Evolutionary conservation across 2,329 filamentous ascomycete genomes (phyloP).

Genomic region (Zelopaecilomyces penicillatus): DNA sequence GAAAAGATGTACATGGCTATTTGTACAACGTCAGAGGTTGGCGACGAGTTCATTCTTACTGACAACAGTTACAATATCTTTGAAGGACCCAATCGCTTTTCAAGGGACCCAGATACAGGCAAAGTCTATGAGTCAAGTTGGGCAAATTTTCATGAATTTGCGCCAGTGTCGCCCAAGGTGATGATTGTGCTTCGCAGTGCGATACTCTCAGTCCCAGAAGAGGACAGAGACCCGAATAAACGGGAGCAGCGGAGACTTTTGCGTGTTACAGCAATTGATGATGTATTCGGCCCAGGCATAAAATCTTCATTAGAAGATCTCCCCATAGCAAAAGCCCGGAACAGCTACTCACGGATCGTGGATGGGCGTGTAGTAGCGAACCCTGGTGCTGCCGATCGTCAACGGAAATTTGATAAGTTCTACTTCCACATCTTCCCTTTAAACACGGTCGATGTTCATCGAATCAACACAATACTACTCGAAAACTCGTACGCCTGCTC

Average conservation of each 20-base stretch:
- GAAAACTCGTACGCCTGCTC: not conserved
- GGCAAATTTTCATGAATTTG: slow-evolving; percentile 20
- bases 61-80: slow-evolving; percentile 18
- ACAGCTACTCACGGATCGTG: not conserved
- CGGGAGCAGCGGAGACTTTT: not conserved
- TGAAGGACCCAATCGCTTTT: slow-evolving; percentile 17
- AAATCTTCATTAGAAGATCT: not conserved
- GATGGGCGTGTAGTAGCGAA: not conserved
- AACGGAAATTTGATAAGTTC: not conserved
- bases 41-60: slow-evolving; percentile 15
- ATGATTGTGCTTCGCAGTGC: slow-evolving; percentile 19
- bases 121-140: not conserved
- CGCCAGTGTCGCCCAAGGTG: slow-evolving; percentile 18
- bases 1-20: slow-evolving; percentile 20
- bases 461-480: not conserved
- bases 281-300: not conserved
- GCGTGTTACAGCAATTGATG: not conserved
- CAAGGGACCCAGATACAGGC: slow-evolving; percentile 11
- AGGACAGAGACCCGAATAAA: slow-evolving; percentile 11
- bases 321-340: not conserved
- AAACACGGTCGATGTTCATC: not conserved
- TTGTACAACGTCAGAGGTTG: slow-evolving; percentile 15
- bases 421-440: not conserved
- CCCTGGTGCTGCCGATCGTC: not conserved
- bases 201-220: slow-evolving; percentile 13